These are phyloP conservation scores for Fusarium chuoi DNA, from an alignment of 2,329 filamentous ascomycete species.

Conservation along the genomic window DNA sequence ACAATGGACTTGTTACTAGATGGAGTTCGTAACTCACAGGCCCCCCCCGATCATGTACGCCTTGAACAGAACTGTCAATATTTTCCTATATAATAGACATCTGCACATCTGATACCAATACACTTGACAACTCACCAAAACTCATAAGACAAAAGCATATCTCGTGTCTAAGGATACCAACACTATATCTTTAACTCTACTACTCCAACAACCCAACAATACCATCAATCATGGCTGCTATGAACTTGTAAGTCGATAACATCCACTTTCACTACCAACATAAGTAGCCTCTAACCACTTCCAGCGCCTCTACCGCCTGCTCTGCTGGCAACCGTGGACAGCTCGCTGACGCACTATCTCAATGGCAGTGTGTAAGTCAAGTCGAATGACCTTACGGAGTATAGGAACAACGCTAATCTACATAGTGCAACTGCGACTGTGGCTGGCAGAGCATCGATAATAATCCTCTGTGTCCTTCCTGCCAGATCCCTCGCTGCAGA, in stretches of 20 bases:
- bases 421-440: neutral
- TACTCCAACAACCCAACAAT: neutral
- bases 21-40: neutral
- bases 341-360: neutral
- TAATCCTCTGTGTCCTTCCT: neutral
- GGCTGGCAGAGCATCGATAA: neutral
- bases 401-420: no score
- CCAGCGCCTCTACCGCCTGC: neutral
- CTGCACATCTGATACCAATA: neutral
- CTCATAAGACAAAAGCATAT: neutral
- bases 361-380: conserved; percentile 14
- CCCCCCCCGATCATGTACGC: accelerated
- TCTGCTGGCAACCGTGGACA: conserved; percentile 3
- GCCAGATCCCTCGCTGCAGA: conserved; percentile 21
- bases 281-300: neutral
- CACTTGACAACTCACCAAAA: neutral
- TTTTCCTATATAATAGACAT: neutral
- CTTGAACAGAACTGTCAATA: neutral
- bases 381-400: no score
- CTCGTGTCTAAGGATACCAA: neutral
- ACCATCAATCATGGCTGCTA: conserved; percentile 1
- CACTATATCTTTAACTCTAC: no score
- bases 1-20: conserved; percentile 1
- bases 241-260: neutral
- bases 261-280: no score